These are phyloP conservation scores for Pythium sp. DNA, from an alignment of 352 stramenopile species.

Conservation along the genomic window DNA sequence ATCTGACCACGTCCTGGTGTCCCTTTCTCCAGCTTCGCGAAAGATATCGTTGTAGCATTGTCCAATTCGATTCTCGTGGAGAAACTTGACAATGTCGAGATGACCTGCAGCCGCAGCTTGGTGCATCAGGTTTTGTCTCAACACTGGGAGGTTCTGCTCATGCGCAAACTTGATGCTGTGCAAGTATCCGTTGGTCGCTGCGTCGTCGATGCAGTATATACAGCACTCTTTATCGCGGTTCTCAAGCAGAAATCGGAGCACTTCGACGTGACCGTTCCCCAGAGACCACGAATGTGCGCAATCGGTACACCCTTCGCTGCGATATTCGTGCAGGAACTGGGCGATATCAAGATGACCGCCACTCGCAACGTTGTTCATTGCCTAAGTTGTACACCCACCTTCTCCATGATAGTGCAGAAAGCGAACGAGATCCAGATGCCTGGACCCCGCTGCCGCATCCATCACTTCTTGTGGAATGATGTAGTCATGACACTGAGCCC, in stretches of 20 bases:
- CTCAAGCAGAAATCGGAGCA: too few relatives aligned
- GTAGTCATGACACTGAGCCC: background rate
- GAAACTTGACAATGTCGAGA: slow-evolving; percentile 1
- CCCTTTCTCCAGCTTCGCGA: too few relatives aligned
- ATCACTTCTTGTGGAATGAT: background rate
- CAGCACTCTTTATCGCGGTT: too few relatives aligned
- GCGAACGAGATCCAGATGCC: background rate
- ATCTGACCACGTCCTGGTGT: too few relatives aligned
- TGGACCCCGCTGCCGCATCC: background rate
- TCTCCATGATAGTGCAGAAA: background rate
- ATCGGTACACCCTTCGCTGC: background rate
- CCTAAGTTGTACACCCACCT: background rate
- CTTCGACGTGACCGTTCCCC: too few relatives aligned
- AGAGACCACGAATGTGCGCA: too few relatives aligned
- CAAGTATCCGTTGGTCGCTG: background rate
- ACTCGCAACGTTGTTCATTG: background rate
- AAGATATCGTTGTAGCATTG: background rate
- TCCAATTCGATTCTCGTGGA: background rate
- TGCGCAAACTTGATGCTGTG: background rate
- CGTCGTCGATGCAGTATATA: background rate
- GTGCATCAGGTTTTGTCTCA: background rate
- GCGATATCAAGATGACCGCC: background rate
- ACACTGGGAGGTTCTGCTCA: background rate
- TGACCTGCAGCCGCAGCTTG: background rate
- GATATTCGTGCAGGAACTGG: background rate